Conservation (phyloP, 1,139 yeast species). For the Suhomyces taliae region DNA sequence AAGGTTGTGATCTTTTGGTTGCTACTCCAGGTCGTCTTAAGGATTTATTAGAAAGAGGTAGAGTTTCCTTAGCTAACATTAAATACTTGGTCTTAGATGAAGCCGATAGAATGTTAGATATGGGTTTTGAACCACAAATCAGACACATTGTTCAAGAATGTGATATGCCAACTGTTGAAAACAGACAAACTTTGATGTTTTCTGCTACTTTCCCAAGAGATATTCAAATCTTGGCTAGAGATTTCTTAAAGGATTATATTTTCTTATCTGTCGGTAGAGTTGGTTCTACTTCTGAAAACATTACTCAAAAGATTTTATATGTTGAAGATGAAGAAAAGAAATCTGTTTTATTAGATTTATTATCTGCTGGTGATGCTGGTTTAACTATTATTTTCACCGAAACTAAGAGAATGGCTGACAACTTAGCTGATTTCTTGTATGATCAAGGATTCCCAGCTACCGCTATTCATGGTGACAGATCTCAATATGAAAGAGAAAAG, state of each 20-base stretch:
- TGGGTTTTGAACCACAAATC: conserved; percentile 99
- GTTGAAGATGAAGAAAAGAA: conserved; percentile 96
- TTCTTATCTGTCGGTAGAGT: conserved; percentile 98
- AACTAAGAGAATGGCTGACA: conserved; percentile 98
- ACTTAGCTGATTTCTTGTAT: conserved; percentile 87
- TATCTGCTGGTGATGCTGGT: conserved; percentile 75
- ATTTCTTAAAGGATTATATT: conserved; percentile 91
- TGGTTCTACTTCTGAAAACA: conserved; percentile 96
- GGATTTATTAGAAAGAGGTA: conserved; percentile 93
- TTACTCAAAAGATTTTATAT: conserved; percentile 88
- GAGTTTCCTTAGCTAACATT: conserved; percentile 84
- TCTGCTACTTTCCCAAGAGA: conserved; percentile 99
- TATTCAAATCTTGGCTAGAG: conserved; percentile 95
- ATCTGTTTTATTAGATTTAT: conserved; percentile 84
- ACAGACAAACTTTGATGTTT: conserved; percentile 97
- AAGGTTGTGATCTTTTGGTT: conserved; percentile 93
- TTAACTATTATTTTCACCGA: conserved; percentile 94
- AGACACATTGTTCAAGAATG: conserved; percentile 97
- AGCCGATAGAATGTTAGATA: conserved; percentile 99
- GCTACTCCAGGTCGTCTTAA: conserved; percentile 99
- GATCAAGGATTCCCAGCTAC: conserved; percentile 94
- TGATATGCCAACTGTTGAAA: conserved; percentile 90
- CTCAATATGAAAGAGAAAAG: conserved; percentile 96
- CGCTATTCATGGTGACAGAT: conserved; percentile 98
- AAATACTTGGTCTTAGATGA: conserved; percentile 95